Conservation (phyloP, 257 asterid genomes). For the Fraxinus anomala region DNA sequence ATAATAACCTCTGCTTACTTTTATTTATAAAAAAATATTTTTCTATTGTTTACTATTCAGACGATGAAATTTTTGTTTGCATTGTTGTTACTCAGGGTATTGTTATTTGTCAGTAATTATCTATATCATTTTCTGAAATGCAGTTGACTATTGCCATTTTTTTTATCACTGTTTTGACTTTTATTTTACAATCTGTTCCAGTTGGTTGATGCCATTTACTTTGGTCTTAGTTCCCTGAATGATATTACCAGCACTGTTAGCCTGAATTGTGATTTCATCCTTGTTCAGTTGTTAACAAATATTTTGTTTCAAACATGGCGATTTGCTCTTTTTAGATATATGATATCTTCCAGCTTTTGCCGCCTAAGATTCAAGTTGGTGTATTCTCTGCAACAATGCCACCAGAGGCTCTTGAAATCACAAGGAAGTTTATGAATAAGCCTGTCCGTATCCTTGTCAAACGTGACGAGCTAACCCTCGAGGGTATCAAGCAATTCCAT, state of each 20-base stretch:
- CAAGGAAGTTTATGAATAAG: conserved; percentile 52
- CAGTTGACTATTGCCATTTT: neutral
- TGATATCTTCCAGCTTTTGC: conserved; percentile 50
- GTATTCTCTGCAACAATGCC: conserved; percentile 58
- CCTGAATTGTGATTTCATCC: neutral
- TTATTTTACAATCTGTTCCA: neutral
- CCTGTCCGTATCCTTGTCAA: conserved; percentile 52
- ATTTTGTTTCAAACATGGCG: neutral
- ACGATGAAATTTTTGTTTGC: neutral
- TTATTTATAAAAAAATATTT: neutral
- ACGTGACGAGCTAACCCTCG: conserved; percentile 55
- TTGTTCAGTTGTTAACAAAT: neutral
- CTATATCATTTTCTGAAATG: neutral
- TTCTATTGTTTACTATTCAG: neutral
- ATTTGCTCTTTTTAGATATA: conserved; percentile 36
- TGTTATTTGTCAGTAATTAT: too few species aligned
- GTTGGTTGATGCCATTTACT: neutral
- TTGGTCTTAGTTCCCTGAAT: neutral
- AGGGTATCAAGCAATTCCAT: conserved; percentile 51
- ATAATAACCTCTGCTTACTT: neutral
- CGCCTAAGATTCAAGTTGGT: conserved; percentile 54
- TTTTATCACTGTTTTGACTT: neutral
- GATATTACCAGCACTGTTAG: neutral
- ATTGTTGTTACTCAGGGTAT: neutral
- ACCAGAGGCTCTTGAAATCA: conserved; percentile 54